phyloP scores from a whole-genome alignment of 257 asterid genomes.

The Penstemon barbatus region DNA sequence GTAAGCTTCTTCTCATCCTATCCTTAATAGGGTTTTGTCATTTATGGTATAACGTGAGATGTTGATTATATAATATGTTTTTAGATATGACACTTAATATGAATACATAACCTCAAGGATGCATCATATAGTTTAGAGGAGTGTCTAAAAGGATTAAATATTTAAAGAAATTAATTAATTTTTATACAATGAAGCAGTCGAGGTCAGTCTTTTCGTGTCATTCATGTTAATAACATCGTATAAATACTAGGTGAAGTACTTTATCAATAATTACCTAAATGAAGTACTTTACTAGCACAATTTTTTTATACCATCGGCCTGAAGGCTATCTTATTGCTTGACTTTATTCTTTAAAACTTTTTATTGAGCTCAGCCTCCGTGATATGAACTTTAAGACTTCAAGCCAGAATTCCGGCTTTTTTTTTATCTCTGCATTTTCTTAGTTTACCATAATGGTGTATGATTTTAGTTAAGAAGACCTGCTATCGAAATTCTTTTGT shows the following conservation, averaged over 20 bases:
- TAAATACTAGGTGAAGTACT: background rate
- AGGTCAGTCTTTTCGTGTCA: background rate
- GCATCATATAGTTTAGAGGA: background rate
- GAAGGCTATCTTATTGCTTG: slow-evolving; percentile 1
- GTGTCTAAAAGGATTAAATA: background rate
- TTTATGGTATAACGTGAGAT: slow-evolving; percentile 15
- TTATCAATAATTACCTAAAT: background rate
- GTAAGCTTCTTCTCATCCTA: slow-evolving; percentile 38
- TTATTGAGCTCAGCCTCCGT: background rate
- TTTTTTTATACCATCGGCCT: background rate
- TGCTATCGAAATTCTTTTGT: slow-evolving; percentile 6
- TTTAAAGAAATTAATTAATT: background rate
- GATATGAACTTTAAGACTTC: background rate
- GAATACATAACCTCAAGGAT: slow-evolving; percentile 14
- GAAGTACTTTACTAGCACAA: background rate
- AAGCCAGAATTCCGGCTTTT: background rate
- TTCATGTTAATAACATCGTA: slow-evolving; percentile 9
- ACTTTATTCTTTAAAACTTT: background rate
- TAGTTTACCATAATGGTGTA: background rate
- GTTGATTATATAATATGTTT: slow-evolving; percentile 5
- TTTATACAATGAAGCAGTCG: no score
- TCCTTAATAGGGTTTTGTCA: slow-evolving; percentile 16
- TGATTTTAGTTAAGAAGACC: slow-evolving; percentile 4
- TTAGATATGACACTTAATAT: background rate
- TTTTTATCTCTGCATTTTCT: slow-evolving; percentile 14